phyloP scores from a whole-genome alignment of 345 rosid genomes.

The Brassica juncea region DNA sequence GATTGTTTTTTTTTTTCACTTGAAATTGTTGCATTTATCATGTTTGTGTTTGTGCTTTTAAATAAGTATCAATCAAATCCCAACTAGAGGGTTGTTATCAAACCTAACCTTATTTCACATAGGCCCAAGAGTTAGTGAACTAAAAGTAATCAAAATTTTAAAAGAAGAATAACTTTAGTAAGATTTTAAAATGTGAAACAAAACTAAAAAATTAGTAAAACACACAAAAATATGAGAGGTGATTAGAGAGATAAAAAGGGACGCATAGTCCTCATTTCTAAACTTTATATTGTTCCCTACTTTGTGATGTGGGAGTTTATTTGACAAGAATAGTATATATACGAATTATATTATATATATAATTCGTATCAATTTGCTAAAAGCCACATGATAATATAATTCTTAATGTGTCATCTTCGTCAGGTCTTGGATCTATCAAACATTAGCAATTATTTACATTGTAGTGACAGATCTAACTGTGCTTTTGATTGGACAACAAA shows the following conservation, averaged over 20 bases:
- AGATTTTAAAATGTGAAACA: background rate
- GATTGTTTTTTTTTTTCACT: background rate
- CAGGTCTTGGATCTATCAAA: constrained; percentile 22
- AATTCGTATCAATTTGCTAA: constrained; percentile 5
- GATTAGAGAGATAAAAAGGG: constrained; percentile 1
- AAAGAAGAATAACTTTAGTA: background rate
- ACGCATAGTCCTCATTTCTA: background rate
- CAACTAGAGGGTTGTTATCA: background rate
- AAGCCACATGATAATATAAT: constrained; percentile 15
- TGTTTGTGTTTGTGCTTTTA: constrained; percentile 3
- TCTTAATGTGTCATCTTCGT: background rate
- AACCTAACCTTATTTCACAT: background rate
- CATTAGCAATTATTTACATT: background rate
- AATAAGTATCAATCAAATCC: background rate
- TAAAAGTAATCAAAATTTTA: background rate
- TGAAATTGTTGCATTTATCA: constrained; percentile 16
- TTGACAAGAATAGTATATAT: background rate
- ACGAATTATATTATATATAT: background rate
- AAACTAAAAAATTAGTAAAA: background rate
- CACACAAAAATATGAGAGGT: background rate
- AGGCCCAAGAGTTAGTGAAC: background rate
- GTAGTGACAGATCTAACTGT: constrained; percentile 5
- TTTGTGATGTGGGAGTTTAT: background rate
- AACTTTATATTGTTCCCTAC: background rate
- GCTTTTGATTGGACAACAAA: constrained; percentile 17